Conservation (phyloP, 202 grass and related monocot genomes). For the Eragrostis tef region DNA sequence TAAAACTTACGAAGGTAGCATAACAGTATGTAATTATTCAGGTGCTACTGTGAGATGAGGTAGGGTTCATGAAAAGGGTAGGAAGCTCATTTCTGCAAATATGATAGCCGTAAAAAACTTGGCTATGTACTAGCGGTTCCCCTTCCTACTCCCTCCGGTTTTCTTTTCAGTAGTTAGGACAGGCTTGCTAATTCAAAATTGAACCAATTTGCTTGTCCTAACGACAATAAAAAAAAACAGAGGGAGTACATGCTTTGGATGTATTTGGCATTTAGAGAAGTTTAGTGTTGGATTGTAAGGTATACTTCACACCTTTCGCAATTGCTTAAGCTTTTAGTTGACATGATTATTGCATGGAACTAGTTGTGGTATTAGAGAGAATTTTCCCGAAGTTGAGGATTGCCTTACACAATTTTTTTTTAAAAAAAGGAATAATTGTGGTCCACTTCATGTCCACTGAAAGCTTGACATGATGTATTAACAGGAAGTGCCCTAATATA, state of each 20-base stretch:
- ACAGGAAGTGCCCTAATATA: not conserved
- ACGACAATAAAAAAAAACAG: too few relatives aligned
- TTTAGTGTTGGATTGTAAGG: not conserved
- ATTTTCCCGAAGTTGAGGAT: not conserved
- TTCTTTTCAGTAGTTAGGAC: too few relatives aligned
- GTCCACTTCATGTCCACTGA: not conserved
- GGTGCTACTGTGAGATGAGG: not conserved
- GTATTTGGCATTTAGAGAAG: not conserved
- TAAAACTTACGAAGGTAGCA: not conserved
- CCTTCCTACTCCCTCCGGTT: not conserved
- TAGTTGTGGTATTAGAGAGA: not conserved
- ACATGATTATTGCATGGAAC: slow-evolving; percentile 3
- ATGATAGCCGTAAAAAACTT: not conserved
- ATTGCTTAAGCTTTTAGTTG: not conserved
- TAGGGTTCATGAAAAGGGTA: not conserved
- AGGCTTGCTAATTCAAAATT: too few relatives aligned
- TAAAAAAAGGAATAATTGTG: not conserved
- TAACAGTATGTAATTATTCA: not conserved
- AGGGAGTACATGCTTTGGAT: not conserved
- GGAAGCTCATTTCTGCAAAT: not conserved
- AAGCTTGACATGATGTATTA: not conserved
- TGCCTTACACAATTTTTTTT: not conserved
- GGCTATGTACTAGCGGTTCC: not conserved
- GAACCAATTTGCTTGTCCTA: too few relatives aligned
- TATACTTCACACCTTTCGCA: not conserved